Conservation (phyloP, 345 rosid genomes). For the Mallotus nudiflorus region DNA sequence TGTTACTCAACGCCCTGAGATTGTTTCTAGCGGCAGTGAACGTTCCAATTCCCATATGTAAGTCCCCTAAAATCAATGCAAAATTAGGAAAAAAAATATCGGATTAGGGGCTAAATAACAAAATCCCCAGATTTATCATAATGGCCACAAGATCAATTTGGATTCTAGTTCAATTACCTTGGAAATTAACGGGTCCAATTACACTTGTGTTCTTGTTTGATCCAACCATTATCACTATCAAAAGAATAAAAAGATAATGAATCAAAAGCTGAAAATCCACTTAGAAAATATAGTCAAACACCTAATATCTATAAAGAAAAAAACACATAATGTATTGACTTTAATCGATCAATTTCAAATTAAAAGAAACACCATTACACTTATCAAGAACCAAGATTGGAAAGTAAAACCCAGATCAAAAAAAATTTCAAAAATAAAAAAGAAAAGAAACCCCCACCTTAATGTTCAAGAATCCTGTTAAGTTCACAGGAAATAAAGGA, state of each 20-base stretch:
- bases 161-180: constrained; percentile 37
- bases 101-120: constrained; percentile 20
- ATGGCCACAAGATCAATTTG: neutral
- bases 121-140: neutral
- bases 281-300: neutral
- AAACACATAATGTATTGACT: neutral
- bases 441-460: no score
- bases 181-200: constrained; percentile 50
- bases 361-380: constrained; percentile 14
- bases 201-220: constrained; percentile 77
- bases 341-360: neutral
- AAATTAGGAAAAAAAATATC: constrained; percentile 17
- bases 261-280: constrained; percentile 18
- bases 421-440: constrained; percentile 5
- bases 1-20: constrained; percentile 70
- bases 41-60: constrained; percentile 60
- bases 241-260: constrained; percentile 16
- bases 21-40: constrained; percentile 46
- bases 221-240: constrained; percentile 54
- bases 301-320: neutral
- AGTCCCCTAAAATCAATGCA: constrained; percentile 40
- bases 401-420: constrained; percentile 29
- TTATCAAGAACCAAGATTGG: constrained; percentile 32
- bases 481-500: no score
- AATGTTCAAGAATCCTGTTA: constrained; percentile 11